Conservation (phyloP, 2,329 filamentous ascomycete species). For the Hirsutella thompsonii region DNA sequence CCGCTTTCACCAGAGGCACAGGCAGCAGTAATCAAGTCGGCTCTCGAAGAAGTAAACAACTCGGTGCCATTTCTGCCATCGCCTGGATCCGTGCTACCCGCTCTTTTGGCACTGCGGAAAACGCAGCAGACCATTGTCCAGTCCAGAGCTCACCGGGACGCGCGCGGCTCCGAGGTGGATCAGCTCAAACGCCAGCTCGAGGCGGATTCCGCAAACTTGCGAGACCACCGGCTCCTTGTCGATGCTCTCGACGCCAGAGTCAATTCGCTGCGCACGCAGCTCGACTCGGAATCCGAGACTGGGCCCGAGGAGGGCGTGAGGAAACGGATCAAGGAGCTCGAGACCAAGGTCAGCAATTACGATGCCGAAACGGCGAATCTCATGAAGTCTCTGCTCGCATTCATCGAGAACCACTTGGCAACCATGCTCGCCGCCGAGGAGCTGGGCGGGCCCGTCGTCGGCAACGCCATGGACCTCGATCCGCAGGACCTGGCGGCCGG, state of each 20-base stretch:
- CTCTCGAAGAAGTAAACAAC: constrained; percentile 50
- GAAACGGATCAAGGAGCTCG: constrained; percentile 49
- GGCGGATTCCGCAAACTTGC: constrained; percentile 33
- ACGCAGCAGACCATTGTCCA: constrained; percentile 52
- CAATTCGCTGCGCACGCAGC: constrained; percentile 40
- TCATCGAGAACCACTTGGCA: constrained; percentile 59
- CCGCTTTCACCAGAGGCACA: constrained; percentile 17
- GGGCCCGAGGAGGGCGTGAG: constrained; percentile 47
- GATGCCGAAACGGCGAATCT: constrained; percentile 47
- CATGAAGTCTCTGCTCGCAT: constrained; percentile 51
- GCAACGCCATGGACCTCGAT: constrained; percentile 55
- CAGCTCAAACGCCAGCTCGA: constrained; percentile 34
- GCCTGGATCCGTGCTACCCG: constrained; percentile 54
- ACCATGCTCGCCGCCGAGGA: constrained; percentile 73
- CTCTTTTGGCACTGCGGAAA: constrained; percentile 57
- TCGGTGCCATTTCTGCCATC: constrained; percentile 53
- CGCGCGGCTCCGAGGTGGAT: constrained; percentile 28
- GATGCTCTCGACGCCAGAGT: constrained; percentile 44
- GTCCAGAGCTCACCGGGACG: constrained; percentile 44
- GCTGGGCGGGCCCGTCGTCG: constrained; percentile 69
- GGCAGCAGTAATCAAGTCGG: constrained; percentile 40
- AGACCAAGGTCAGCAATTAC: constrained; percentile 44
- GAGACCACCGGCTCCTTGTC: constrained; percentile 43
- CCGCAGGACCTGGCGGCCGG: constrained; percentile 44
- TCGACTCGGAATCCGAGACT: constrained; percentile 43